Evolutionary conservation across 441 rosid species (phyloP).

Genomic region (Pelargonium australe): DNA sequence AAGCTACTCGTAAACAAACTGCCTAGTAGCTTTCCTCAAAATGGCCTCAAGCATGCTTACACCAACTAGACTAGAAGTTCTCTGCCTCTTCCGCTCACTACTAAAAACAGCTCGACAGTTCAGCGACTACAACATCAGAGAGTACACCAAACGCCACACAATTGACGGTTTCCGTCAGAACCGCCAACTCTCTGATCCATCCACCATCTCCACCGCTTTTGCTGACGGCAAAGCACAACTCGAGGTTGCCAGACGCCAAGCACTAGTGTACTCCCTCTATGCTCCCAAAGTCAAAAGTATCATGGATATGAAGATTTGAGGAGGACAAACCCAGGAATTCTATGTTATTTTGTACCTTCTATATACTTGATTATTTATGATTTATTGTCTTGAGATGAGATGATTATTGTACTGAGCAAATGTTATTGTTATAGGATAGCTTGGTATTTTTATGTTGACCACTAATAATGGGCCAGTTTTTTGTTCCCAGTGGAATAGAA

Average conservation of each 20-base stretch:
- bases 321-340: background rate
- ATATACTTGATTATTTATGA: background rate
- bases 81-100: constrained; percentile 53
- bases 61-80: constrained; percentile 36
- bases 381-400: background rate
- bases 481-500: no score
- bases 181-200: constrained; percentile 39
- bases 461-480: no score
- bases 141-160: constrained; percentile 64
- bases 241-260: constrained; percentile 54
- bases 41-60: constrained; percentile 16
- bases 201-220: constrained; percentile 41
- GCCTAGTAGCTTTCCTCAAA: no score
- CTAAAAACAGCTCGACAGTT: constrained; percentile 64
- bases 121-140: constrained; percentile 73
- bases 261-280: constrained; percentile 58
- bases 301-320: constrained; percentile 48
- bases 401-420: background rate
- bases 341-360: background rate
- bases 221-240: constrained; percentile 55
- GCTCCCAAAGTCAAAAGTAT: constrained; percentile 65
- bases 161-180: constrained; percentile 53
- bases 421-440: background rate
- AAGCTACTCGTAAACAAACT: no score
- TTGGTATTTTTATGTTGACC: background rate